These are phyloP conservation scores for Pleurotus tuber-regium DNA, from an alignment of 768 basidiomycete genomes.

Conservation along the genomic window DNA sequence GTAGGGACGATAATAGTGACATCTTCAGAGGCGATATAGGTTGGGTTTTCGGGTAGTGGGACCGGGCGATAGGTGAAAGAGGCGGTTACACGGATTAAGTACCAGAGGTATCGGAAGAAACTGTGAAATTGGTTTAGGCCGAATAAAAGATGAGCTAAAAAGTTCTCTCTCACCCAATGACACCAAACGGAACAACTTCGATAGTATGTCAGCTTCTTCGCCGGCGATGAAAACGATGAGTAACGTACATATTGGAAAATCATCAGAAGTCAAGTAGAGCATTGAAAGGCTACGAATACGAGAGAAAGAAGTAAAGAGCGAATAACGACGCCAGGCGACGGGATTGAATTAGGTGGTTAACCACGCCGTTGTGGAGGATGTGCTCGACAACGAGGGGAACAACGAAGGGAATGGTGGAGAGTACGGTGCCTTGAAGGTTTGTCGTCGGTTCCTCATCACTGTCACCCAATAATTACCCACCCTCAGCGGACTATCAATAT, in stretches of 20 bases:
- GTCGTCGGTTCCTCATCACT: slow-evolving; percentile 3
- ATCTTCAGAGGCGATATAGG: slow-evolving; percentile 87
- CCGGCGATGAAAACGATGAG: background rate
- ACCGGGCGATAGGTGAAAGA: slow-evolving; percentile 81
- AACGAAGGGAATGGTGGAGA: slow-evolving; percentile 8
- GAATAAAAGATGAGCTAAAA: background rate
- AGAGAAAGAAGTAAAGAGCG: slow-evolving; percentile 33
- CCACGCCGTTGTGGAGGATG: slow-evolving; percentile 10
- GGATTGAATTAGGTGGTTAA: slow-evolving; percentile 8
- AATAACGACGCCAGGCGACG: slow-evolving; percentile 33
- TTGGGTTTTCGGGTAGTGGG: slow-evolving; percentile 86
- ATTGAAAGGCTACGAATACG: slow-evolving; percentile 36
- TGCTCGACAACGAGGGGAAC: slow-evolving; percentile 10
- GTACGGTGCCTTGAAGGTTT: slow-evolving; percentile 8
- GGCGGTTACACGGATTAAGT: slow-evolving; percentile 80
- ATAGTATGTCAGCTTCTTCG: slow-evolving; percentile 16
- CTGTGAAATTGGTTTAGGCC: slow-evolving; percentile 33
- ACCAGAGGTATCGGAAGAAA: slow-evolving; percentile 95
- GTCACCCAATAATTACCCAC: background rate
- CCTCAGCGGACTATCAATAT: slow-evolving; percentile 3
- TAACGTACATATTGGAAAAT: slow-evolving; percentile 84
- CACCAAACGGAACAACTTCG: slow-evolving; percentile 84
- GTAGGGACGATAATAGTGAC: slow-evolving; percentile 97
- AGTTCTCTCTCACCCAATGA: slow-evolving; percentile 70
- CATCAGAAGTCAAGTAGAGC: slow-evolving; percentile 90